Evolutionary conservation across 345 rosid genomes (phyloP).

Genomic region (Ailanthus altissimus): DNA sequence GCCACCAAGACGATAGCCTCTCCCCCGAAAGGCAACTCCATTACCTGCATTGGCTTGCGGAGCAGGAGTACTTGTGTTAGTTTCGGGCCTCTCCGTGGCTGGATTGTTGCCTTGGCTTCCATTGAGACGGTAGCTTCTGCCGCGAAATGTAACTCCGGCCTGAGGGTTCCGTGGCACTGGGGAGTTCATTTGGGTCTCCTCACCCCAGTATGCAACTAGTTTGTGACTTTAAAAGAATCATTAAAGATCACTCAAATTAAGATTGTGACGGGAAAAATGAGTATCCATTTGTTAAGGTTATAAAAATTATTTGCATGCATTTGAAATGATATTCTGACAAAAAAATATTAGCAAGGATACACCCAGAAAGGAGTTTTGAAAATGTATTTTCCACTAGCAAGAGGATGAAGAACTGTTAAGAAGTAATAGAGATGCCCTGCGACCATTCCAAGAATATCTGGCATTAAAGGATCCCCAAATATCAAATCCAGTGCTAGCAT

Average conservation of each 20-base stretch:
- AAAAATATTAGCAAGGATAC: constrained; percentile 46
- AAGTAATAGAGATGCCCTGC: constrained; percentile 65
- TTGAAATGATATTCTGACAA: background rate
- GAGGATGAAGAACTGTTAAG: constrained; percentile 69
- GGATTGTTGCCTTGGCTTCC: constrained; percentile 3
- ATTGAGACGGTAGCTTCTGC: constrained; percentile 48
- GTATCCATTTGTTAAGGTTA: background rate
- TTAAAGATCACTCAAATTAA: constrained; percentile 22
- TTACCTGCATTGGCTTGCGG: constrained; percentile 24
- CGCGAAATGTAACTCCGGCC: constrained; percentile 51
- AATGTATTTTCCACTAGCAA: constrained; percentile 50
- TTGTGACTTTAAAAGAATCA: constrained; percentile 40
- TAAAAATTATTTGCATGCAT: background rate
- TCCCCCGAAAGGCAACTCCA: constrained; percentile 45
- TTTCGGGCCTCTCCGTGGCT: background rate
- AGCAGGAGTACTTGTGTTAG: background rate
- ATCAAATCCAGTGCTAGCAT: constrained; percentile 60
- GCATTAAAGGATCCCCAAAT: constrained; percentile 52
- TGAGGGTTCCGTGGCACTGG: constrained; percentile 43
- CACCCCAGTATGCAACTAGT: constrained; percentile 53
- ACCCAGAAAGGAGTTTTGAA: constrained; percentile 66
- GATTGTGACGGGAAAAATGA: background rate
- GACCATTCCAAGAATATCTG: constrained; percentile 62
- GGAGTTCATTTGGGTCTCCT: constrained; percentile 49
- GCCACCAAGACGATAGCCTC: constrained; percentile 42